A percentile compares a stretch with the other conserved stretches of the same genome.
Conservation (phyloP, 1,284 basidiomycete species). For the Sporisorium reilianum region DNA sequence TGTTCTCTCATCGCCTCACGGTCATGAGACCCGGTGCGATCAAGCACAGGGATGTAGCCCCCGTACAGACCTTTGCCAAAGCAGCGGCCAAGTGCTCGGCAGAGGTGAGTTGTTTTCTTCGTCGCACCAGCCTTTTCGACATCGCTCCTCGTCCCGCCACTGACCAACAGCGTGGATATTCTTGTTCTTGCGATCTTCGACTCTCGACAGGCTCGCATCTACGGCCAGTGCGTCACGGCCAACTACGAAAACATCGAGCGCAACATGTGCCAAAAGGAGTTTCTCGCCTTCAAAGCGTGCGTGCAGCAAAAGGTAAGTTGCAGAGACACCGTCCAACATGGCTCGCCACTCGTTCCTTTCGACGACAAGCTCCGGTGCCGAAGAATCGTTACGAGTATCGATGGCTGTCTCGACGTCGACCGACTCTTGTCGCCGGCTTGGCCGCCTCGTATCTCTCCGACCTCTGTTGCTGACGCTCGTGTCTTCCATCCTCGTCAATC, state of each 20-base stretch:
- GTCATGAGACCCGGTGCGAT: conserved; percentile 37
- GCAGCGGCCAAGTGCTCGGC: conserved; percentile 45
- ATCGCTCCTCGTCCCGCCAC: not conserved
- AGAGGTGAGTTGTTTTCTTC: conserved; percentile 27
- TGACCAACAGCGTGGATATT: not conserved
- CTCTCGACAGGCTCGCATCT: conserved; percentile 75
- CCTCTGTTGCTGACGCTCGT: not conserved
- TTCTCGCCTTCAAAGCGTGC: conserved; percentile 80
- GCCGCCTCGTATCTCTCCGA: not conserved
- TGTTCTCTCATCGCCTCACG: not conserved
- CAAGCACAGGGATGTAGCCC: conserved; percentile 50
- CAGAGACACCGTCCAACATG: not conserved
- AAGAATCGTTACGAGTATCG: not conserved
- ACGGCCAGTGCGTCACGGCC: conserved; percentile 82
- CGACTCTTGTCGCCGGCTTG: not conserved
- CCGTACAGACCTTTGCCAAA: conserved; percentile 53
- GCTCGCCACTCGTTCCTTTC: not conserved
- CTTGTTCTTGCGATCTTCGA: not conserved
- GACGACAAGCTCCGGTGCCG: not conserved
- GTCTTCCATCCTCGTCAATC: not conserved
- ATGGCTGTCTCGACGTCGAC: not conserved
- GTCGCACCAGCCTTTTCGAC: not conserved
- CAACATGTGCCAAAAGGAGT: conserved; percentile 82
- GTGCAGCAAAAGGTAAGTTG: conserved; percentile 71
- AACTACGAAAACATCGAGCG: conserved; percentile 81